Base-by-base conservation (phyloP, 2,329 filamentous ascomycete species). In the Coniella vitis region DNA sequence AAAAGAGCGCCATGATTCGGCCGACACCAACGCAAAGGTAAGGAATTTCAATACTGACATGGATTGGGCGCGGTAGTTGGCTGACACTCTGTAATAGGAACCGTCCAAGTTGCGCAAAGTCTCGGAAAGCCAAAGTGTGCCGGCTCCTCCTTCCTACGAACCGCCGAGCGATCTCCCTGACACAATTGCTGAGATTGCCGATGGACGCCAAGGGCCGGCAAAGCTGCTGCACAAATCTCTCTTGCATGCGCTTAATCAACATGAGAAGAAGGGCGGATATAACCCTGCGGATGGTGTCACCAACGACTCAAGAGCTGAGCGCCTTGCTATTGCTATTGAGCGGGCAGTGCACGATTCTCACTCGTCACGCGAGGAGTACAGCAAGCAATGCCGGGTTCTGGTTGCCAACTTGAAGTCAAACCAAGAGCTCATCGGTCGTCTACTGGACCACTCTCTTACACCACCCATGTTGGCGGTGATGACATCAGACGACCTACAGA, bases 341-440 rank as follows among this genome's bases (percentile, higher is more conserved):
- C 81, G 88, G 58, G 79, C 79, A 4, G 76, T 83, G 13, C 71
- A 75, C 49, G 76, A 78, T 53, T 74, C 72, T 0, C 76, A 83
- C 48, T 70, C 73, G 0, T 69, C 67, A 31, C 69, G 72, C 20
- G 70, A 71, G 50, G 70, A 80, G 45, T 82, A 81, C 57, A 70
- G 62, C 13, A 69, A 71, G 31, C 80, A 95, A 66, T 78, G 90
- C 58, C 83, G 89, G 55, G 81, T 84, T 38, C 78, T 98, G 56
- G 73, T 82, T 42, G 87, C 87, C 68, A 97, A 97, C 68, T 73
- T 96, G 53, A 95, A 95, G 75, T 84, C 83, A 62, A 98, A 98
- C 64, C 69, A 82, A 47, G 82, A 89, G 57, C 73, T 98, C 38
- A 80, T 86, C 45, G 78, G 84, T 59, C 81, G 85, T 36, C 72